These are phyloP conservation scores for Ilyonectria mors-panacis DNA, from an alignment of 2,329 filamentous ascomycete genomes.

Conservation along the genomic window DNA sequence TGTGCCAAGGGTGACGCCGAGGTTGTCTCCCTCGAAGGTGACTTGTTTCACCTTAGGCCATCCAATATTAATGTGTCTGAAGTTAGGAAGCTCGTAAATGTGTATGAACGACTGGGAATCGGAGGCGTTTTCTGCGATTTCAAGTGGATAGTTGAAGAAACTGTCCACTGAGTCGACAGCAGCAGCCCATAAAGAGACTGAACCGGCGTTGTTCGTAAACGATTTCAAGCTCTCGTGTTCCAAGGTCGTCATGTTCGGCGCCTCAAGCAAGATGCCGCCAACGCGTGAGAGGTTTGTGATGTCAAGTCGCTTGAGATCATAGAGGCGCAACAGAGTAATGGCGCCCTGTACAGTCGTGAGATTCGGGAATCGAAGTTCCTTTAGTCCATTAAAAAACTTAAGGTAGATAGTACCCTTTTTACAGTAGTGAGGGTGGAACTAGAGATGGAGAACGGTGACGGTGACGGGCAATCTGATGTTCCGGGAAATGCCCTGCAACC, in stretches of 20 bases:
- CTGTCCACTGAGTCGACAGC: slow-evolving; percentile 24
- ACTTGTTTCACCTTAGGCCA: slow-evolving; percentile 19
- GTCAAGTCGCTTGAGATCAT: slow-evolving; percentile 24
- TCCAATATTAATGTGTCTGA: slow-evolving; percentile 29
- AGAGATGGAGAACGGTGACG: slow-evolving; percentile 14
- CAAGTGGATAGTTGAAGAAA: slow-evolving; percentile 30
- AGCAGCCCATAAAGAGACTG: not conserved
- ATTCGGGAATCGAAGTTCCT: slow-evolving; percentile 25
- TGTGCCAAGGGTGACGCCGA: slow-evolving; percentile 15
- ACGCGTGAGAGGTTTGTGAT: slow-evolving; percentile 24
- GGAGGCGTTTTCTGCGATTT: not conserved
- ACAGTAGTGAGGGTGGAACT: slow-evolving; percentile 22
- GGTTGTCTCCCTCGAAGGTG: not conserved
- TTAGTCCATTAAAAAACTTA: slow-evolving; percentile 9
- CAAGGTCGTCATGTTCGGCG: slow-evolving; percentile 20
- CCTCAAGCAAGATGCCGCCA: not conserved
- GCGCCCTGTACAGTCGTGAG: slow-evolving; percentile 13
- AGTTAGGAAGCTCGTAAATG: slow-evolving; percentile 5
- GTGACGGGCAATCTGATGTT: too few species aligned
- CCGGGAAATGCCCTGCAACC: too few species aligned
- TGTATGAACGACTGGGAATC: not conserved
- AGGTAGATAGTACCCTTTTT: not conserved
- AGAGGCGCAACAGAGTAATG: not conserved
- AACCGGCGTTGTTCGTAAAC: not conserved
- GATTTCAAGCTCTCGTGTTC: slow-evolving; percentile 24